Conservation (phyloP, 73 alveolate genomes). For the Paramecium tetraurelia region DNA sequence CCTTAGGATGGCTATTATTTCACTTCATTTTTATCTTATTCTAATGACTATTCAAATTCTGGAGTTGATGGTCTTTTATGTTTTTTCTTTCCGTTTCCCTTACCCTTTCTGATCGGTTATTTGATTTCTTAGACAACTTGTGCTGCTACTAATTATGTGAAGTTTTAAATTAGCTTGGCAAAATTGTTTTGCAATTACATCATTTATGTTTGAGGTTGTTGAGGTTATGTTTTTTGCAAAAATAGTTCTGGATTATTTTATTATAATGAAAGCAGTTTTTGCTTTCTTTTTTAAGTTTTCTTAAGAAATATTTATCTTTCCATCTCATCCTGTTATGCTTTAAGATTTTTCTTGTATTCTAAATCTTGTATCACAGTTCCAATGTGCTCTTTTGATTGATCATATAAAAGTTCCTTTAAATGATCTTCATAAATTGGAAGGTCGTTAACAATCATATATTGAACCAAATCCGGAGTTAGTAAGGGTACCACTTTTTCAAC, state of each 20-base stretch:
- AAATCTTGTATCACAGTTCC: neutral
- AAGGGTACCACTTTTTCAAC: neutral
- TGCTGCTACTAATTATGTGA: neutral
- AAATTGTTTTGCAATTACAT: neutral
- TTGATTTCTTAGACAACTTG: neutral
- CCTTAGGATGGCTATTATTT: neutral
- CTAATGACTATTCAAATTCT: constrained; percentile 2
- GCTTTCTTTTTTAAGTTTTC: neutral
- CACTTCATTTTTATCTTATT: neutral
- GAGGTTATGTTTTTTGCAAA: neutral
- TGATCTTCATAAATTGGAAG: constrained; percentile 44
- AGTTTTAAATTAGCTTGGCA: neutral
- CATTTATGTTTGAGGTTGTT: neutral
- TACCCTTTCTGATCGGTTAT: neutral
- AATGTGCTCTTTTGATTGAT: neutral
- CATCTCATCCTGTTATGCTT: neutral
- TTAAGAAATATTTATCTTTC: neutral
- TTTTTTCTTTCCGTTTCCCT: neutral
- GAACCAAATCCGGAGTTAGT: neutral
- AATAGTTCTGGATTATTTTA: neutral
- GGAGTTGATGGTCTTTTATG: constrained; percentile 36
- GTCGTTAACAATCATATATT: neutral
- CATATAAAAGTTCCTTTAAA: neutral
- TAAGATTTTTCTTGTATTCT: neutral
- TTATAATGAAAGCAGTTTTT: neutral